Base-by-base conservation (phyloP, 2,329 filamentous ascomycete species). In the Clonostachys chloroleuca region DNA sequence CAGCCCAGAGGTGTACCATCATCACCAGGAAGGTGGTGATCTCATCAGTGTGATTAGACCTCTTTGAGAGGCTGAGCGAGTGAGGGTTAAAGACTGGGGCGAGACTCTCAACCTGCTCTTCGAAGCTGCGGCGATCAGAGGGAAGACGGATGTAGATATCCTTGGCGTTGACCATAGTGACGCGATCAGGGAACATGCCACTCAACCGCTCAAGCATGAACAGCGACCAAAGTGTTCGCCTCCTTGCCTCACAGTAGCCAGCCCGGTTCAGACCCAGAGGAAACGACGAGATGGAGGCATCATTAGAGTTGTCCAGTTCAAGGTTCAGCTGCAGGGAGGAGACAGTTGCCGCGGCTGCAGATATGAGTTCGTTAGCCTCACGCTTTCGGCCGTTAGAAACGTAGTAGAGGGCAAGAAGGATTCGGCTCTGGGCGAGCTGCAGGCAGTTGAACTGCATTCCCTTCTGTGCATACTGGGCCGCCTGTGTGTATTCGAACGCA, bases 171-270 rank as follows among this genome's bases (percentile, higher is more conserved):
- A 89, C 74, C 51, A 79, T 75, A 43, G 73, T 78, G 7, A 73
- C 64, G 3, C 75, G 72, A 3, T 73, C 69, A 2, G 75, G 74
- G 45, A 75, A 82, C 50, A 82, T 75, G 13, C 78, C 78, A 43
- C 80, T 82, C 50, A 85, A 78, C 43, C 84, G 78, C 64, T 90
- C 87, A 61, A 87, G 75, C 54, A 89, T 67, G 54, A 84, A 87
- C 45, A 81, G 77, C 30, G 82, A 80, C 86, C 86, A 91, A 57
- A 89, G 85, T 0, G 84, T 89, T 47, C 87, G 74, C 52, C 86
- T 75, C 50, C 81, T 76, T 55, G 83, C 84, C 63, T 91, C 87
- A 20, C 77, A 75, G 54, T 84, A 77, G 34, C 78, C 80, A 44
- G 65, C 64, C 49, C 71, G 74, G 54, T 75, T 78, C 52, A 87